These are phyloP conservation scores for Coemansia sp. DNA, from an alignment of 192 early-diverging fungal species.

Conservation along the genomic window DNA sequence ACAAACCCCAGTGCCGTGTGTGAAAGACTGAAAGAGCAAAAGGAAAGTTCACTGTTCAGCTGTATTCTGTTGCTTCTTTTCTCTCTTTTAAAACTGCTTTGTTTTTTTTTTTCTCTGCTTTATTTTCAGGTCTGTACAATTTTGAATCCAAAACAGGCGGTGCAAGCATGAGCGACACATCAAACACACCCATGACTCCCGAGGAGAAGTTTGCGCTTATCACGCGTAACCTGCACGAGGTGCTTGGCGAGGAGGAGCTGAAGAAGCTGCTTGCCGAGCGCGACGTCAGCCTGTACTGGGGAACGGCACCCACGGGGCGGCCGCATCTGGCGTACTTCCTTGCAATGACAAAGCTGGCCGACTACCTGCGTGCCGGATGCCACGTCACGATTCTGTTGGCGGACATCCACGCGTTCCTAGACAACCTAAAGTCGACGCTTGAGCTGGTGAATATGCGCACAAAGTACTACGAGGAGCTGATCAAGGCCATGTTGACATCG, in stretches of 20 bases:
- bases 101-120: not conserved
- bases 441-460: slow-evolving; percentile 84
- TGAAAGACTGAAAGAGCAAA: too few species aligned
- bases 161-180: slow-evolving; percentile 18
- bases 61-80: too few species aligned
- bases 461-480: slow-evolving; percentile 88
- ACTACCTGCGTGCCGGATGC: slow-evolving; percentile 88
- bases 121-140: not conserved
- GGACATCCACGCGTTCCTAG: slow-evolving; percentile 96
- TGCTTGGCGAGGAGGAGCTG: slow-evolving; percentile 84
- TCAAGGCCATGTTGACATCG: slow-evolving; percentile 84
- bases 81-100: slow-evolving; percentile 5
- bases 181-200: slow-evolving; percentile 13
- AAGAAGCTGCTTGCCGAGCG: slow-evolving; percentile 80
- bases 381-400: slow-evolving; percentile 90
- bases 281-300: slow-evolving; percentile 95
- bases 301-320: slow-evolving; percentile 92
- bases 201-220: slow-evolving; percentile 80
- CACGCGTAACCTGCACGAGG: slow-evolving; percentile 91
- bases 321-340: slow-evolving; percentile 99
- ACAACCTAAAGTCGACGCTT: slow-evolving; percentile 97
- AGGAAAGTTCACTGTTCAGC: too few species aligned
- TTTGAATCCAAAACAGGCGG: slow-evolving; percentile 2
- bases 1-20: too few species aligned
- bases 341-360: slow-evolving; percentile 95